A percentile compares a stretch with the other conserved stretches of the same genome.
phyloP scores from a whole-genome alignment of 805 yeast species.

The Lipomyces orientalis region DNA sequence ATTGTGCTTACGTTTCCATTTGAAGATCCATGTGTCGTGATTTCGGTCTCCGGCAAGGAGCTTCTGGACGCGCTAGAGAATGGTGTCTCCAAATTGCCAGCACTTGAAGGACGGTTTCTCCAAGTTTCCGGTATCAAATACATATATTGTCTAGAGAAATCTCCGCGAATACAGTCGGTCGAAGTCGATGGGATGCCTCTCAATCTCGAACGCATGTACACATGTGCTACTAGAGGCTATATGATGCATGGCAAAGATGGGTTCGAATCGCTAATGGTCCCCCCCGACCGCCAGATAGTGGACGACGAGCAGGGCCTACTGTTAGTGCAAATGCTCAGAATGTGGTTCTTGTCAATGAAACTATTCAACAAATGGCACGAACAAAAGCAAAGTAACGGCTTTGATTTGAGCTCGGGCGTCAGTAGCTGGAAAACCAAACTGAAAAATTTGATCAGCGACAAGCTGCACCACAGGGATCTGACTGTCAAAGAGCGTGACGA shows the following conservation, averaged over 20 bases:
- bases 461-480: conserved; percentile 1
- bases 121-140: conserved; percentile 38
- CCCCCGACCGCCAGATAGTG: conserved; percentile 29
- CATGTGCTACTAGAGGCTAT: conserved; percentile 36
- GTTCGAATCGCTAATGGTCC: conserved; percentile 25
- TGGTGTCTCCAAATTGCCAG: conserved; percentile 38
- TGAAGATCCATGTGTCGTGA: conserved; percentile 40
- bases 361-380: conserved; percentile 23
- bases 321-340: conserved; percentile 34
- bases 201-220: conserved; percentile 27
- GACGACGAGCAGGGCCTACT: conserved; percentile 38
- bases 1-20: conserved; percentile 38
- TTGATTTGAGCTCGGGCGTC: neutral
- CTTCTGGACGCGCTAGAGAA: conserved; percentile 36
- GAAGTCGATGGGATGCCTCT: conserved; percentile 29
- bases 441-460: neutral
- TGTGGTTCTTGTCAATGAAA: conserved; percentile 36
- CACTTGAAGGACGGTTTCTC: conserved; percentile 38
- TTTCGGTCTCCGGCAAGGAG: conserved; percentile 32
- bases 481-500: conserved; percentile 5
- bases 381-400: neutral
- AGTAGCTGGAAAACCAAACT: neutral
- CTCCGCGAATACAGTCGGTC: conserved; percentile 32
- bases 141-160: conserved; percentile 23
- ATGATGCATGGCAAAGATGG: conserved; percentile 39